Evolutionary conservation across 2,329 filamentous ascomycete species (phyloP).

Genomic region (Arthrobotrys sphaeroides): DNA sequence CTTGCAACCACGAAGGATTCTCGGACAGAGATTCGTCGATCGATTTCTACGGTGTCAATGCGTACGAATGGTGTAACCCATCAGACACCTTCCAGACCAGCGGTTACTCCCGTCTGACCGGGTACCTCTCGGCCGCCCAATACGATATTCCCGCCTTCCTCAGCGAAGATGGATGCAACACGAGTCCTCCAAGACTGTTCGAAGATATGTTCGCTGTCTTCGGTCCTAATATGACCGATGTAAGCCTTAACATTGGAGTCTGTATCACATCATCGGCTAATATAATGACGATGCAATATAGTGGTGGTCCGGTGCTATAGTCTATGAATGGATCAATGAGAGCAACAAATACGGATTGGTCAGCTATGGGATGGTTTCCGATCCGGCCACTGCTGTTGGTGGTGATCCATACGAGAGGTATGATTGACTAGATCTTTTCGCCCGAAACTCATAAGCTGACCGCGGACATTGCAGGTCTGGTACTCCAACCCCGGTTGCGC

Average conservation of each 20-base stretch:
- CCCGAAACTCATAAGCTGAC: not conserved
- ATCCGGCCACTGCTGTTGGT: conserved; percentile 41
- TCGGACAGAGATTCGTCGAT: conserved; percentile 64
- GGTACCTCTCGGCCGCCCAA: conserved; percentile 69
- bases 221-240: conserved; percentile 71
- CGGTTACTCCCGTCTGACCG: conserved; percentile 76
- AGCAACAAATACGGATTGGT: conserved; percentile 74
- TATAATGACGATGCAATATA: not conserved
- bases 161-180: conserved; percentile 82
- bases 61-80: conserved; percentile 75
- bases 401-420: conserved; percentile 49
- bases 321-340: conserved; percentile 92
- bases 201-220: conserved; percentile 78
- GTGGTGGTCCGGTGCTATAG: conserved; percentile 77
- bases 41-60: conserved; percentile 82
- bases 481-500: conserved; percentile 59
- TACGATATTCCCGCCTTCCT: conserved; percentile 79
- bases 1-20: conserved; percentile 74
- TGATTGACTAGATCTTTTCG: not conserved
- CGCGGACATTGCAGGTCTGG: conserved; percentile 7
- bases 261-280: too few species aligned
- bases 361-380: too few species aligned
- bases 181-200: conserved; percentile 73
- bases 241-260: conserved; percentile 56
- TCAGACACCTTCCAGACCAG: conserved; percentile 71